Evolutionary conservation across 1,284 basidiomycete genomes (phyloP).

Genomic region (Ceratobasidium sp.): DNA sequence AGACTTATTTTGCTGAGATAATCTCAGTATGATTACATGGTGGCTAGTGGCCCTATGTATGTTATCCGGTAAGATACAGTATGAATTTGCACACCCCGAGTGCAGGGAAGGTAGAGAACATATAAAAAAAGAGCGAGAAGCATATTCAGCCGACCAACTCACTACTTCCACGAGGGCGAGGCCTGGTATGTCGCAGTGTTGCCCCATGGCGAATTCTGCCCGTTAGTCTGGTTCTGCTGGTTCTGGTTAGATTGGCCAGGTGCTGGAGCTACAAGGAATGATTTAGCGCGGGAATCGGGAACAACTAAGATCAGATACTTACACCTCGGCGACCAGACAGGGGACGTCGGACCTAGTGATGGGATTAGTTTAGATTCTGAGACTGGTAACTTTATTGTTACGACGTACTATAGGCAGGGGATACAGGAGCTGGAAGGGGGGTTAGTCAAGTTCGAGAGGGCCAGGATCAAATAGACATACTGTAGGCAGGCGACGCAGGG

Average conservation of each 20-base stretch:
- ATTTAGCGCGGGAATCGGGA: background rate
- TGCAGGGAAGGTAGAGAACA: slow-evolving; percentile 29
- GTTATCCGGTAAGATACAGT: slow-evolving; percentile 42
- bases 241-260: slow-evolving; percentile 28
- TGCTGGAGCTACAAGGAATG: slow-evolving; percentile 22
- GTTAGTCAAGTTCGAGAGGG: slow-evolving; percentile 17
- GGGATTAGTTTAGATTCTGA: slow-evolving; percentile 21
- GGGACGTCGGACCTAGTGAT: slow-evolving; percentile 68
- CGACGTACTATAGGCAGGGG: slow-evolving; percentile 74
- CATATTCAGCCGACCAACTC: slow-evolving; percentile 27
- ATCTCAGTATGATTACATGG: slow-evolving; percentile 22
- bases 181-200: slow-evolving; percentile 42
- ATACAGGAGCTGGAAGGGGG: slow-evolving; percentile 71
- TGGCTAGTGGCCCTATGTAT: background rate
- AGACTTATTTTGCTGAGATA: background rate
- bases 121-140: slow-evolving; percentile 25
- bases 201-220: slow-evolving; percentile 42
- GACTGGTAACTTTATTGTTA: background rate
- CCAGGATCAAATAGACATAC: slow-evolving; percentile 59
- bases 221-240: slow-evolving; percentile 39
- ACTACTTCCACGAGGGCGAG: slow-evolving; percentile 46
- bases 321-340: slow-evolving; percentile 72
- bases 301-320: background rate
- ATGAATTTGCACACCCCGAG: slow-evolving; percentile 29
- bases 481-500: slow-evolving; percentile 71